Evolutionary conservation across 2,329 filamentous ascomycete genomes (phyloP).

Genomic region (Fusarium secorum): DNA sequence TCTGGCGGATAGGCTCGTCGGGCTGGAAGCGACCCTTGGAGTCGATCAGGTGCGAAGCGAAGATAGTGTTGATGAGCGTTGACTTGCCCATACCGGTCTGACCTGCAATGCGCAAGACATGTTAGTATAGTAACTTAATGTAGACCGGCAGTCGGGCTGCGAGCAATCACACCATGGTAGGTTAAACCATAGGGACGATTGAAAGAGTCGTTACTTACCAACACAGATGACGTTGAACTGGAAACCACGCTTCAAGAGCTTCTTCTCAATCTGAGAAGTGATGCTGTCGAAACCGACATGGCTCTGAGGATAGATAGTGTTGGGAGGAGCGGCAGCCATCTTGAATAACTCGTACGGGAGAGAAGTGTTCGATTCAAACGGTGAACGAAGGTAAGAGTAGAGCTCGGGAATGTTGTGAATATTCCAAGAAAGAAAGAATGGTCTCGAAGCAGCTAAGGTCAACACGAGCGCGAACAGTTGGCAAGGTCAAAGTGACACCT

Average conservation of each 20-base stretch:
- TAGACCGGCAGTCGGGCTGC: not conserved
- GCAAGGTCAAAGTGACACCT: constrained; percentile 38
- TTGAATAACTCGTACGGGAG: constrained; percentile 43
- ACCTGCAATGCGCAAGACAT: constrained; percentile 60
- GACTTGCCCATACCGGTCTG: constrained; percentile 99
- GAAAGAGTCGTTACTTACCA: constrained; percentile 68
- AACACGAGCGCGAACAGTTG: constrained; percentile 34
- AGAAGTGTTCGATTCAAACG: constrained; percentile 43
- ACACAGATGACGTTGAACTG: constrained; percentile 99
- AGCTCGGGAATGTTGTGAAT: constrained; percentile 37
- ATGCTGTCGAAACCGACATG: constrained; percentile 99
- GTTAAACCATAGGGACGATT: constrained; percentile 15
- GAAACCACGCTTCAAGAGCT: constrained; percentile 99
- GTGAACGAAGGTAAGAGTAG: constrained; percentile 42
- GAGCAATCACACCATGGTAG: constrained; percentile 31
- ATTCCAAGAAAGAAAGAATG: constrained; percentile 43
- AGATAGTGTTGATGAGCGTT: constrained; percentile 99
- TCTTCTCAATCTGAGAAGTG: constrained; percentile 98
- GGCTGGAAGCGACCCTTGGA: constrained; percentile 95
- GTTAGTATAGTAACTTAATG: constrained; percentile 25
- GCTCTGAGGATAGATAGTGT: constrained; percentile 87
- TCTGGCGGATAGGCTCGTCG: constrained; percentile 91
- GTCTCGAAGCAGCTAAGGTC: constrained; percentile 26
- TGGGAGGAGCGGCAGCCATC: constrained; percentile 70
- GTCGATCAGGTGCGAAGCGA: constrained; percentile 98